Evolutionary conservation across 1,139 yeast species (phyloP).

Genomic region (Groenewaldozyma sp.): DNA sequence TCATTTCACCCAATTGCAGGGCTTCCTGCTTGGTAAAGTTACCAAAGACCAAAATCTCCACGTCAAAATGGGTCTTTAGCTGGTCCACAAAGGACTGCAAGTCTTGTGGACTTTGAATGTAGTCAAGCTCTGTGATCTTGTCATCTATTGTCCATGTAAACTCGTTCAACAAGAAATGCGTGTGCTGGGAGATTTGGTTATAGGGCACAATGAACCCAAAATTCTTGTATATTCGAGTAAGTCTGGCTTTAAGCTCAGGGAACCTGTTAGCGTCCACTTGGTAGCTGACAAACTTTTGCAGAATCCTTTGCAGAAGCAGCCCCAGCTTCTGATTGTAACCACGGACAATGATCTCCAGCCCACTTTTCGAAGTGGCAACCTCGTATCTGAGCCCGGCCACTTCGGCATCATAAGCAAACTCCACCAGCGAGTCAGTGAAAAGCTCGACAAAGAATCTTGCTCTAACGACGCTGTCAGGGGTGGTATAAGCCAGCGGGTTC

Average conservation of each 20-base stretch:
- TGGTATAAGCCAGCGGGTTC: conserved; percentile 48
- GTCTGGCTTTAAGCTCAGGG: conserved; percentile 54
- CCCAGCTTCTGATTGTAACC: conserved; percentile 83
- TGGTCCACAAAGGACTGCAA: conserved; percentile 39
- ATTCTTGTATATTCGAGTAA: conserved; percentile 55
- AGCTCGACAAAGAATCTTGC: conserved; percentile 58
- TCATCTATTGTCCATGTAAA: conserved; percentile 57
- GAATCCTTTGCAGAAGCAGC: conserved; percentile 50
- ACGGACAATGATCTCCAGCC: conserved; percentile 53
- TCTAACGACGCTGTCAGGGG: conserved; percentile 48
- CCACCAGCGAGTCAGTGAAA: conserved; percentile 66
- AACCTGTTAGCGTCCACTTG: conserved; percentile 49
- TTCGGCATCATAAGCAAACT: conserved; percentile 73
- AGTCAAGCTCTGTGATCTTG: conserved; percentile 44
- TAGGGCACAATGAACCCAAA: conserved; percentile 64
- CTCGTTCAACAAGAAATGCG: conserved; percentile 58
- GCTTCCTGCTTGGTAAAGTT: conserved; percentile 57
- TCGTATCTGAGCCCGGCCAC: conserved; percentile 65
- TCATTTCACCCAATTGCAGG: conserved; percentile 36
- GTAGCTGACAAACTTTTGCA: conserved; percentile 45
- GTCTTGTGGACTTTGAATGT: conserved; percentile 41
- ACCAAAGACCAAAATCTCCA: conserved; percentile 73
- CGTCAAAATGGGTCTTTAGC: conserved; percentile 40
- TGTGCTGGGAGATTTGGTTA: conserved; percentile 57
- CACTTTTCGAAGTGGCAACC: conserved; percentile 56